Base-by-base conservation (phyloP, 768 basidiomycete species). In the Mycena amicta region DNA sequence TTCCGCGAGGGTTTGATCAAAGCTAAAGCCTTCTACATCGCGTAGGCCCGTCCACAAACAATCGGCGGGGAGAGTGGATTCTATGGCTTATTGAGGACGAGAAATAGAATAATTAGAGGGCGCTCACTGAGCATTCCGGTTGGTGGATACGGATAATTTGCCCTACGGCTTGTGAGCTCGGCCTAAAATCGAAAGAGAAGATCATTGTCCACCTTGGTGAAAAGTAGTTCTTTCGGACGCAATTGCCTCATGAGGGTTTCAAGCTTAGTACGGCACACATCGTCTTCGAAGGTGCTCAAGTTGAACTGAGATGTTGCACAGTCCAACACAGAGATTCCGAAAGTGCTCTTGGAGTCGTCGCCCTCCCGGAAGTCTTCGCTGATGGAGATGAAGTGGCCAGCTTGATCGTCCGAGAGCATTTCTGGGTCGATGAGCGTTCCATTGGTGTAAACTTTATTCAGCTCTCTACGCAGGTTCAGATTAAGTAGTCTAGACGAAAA, bases 251-350 rank as follows among this genome's bases (percentile, higher is more conserved):
- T 84, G 66, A 97, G 77, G 0, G 97, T 99, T 75, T 98, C 97
- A 57, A 99, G 73, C 70, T 87, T 90, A 3, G 97, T 98, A 30
- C 93, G 83, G 68, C 92, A 95, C 13, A 93, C 80, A 69, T 99
- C 97, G 65, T 99, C 97, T 57, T 90, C 85, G 71, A 98, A 97
- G 1, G 83, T 79, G 55, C 91, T 90, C 67, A 99, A 70, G 68
- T 93, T 89, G 78, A 99, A 98, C 70, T 96, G 91, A 45, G 93
- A 95, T 0, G 97, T 99, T 3, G 97, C 84, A 58, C 94, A 95
- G 70, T 99, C 97, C 66, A 98, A 73, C 6, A 95, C 87, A 68
- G 93, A 96, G 40, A 98, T 75, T 0, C 97, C 97, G 66, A 97
- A 98, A 23, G 77, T 80, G 53, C 85, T 83, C 16, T 72, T 71